Evolutionary conservation across 345 rosid genomes (phyloP).

Genomic region (Citrus trifoliata): DNA sequence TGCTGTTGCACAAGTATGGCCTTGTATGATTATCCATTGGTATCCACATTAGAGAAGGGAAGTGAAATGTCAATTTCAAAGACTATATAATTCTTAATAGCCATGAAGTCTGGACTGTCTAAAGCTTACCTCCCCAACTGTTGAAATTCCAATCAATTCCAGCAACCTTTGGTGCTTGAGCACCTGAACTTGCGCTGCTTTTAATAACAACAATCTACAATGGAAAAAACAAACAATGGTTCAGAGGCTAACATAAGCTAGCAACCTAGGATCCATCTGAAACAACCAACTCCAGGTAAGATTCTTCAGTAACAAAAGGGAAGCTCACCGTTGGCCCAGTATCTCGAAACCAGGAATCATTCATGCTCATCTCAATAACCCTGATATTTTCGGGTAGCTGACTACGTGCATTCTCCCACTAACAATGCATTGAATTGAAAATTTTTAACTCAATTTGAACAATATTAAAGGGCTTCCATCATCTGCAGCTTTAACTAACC

Average conservation of each 20-base stretch:
- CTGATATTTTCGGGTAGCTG: conserved; percentile 70
- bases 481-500: conserved; percentile 38
- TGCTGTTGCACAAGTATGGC: not conserved
- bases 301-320: not conserved
- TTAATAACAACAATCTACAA: conserved; percentile 60
- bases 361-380: conserved; percentile 91
- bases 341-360: conserved; percentile 97
- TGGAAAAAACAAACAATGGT: not conserved
- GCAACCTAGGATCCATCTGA: not conserved
- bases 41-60: not conserved
- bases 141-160: conserved; percentile 93
- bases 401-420: conserved; percentile 87
- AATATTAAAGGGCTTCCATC: conserved; percentile 3
- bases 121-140: conserved; percentile 75
- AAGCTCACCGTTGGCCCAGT: conserved; percentile 87
- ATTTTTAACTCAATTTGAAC: conserved; percentile 1
- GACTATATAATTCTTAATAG: not conserved
- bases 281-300: not conserved
- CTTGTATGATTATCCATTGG: not conserved
- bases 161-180: conserved; percentile 47
- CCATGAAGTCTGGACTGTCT: not conserved
- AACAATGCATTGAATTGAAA: conserved; percentile 9
- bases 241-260: not conserved
- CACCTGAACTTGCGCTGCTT: conserved; percentile 19
- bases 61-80: not conserved